Percentiles rank a stretch among this genome's conserved stretches.
These are phyloP conservation scores for Phytophthora pisi DNA, from an alignment of 352 stramenopile genomes.

Conservation along the genomic window DNA sequence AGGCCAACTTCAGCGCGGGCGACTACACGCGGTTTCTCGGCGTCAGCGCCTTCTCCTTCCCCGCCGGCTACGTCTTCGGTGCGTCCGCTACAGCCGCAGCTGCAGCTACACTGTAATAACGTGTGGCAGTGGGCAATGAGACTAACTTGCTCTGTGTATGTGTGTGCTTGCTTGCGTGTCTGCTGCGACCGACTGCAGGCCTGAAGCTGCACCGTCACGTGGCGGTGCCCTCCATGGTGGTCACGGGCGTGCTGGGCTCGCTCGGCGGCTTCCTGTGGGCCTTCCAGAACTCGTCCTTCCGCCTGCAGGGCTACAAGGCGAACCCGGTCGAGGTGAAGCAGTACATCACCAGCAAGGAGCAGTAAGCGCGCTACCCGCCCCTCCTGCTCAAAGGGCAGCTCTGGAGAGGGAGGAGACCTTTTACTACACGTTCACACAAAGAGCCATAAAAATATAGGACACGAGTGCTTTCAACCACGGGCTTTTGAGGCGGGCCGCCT, in stretches of 20 bases:
- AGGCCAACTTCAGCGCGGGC: conserved; percentile 63
- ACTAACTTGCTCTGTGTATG: conserved; percentile 7
- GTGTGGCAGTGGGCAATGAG: background rate
- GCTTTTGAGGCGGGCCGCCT: too few relatives aligned
- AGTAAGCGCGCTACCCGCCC: conserved; percentile 13
- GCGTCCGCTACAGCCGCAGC: conserved; percentile 15
- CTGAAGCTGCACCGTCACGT: conserved; percentile 67
- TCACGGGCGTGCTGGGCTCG: conserved; percentile 76
- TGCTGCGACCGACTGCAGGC: conserved; percentile 29
- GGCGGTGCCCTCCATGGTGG: conserved; percentile 72
- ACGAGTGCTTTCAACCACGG: conserved; percentile 18
- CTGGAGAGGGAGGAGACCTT: conserved; percentile 6
- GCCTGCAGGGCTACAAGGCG: conserved; percentile 73
- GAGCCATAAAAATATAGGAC: conserved; percentile 35
- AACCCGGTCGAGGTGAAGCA: conserved; percentile 68
- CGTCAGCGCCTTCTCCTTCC: conserved; percentile 71
- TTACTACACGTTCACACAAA: conserved; percentile 26
- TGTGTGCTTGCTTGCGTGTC: background rate
- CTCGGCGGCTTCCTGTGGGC: conserved; percentile 80
- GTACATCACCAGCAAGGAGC: conserved; percentile 59
- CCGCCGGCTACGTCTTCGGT: conserved; percentile 81
- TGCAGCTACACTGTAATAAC: background rate
- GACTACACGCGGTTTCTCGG: conserved; percentile 73
- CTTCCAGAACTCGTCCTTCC: conserved; percentile 84
- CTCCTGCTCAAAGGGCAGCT: background rate